Evolutionary conservation across 2,329 filamentous ascomycete species (phyloP), one percentile per base, ranked within the genome.

Genomic region (Beauveria australis): DNA sequence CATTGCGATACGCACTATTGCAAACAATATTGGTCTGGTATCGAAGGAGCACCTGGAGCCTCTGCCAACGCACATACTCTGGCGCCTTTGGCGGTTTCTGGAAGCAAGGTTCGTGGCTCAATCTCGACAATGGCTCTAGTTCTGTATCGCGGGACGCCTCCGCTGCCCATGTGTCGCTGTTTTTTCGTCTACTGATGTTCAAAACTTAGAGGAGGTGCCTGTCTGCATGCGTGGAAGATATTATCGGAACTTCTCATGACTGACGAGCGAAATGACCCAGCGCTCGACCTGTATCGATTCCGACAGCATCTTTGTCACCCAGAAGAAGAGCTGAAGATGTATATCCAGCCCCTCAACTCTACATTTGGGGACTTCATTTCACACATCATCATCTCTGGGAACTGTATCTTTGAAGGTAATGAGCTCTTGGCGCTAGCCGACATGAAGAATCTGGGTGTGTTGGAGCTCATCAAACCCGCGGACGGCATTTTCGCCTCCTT

Each of bases 391-490:
- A 72, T 79, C 55, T 73, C 72, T 26, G 72, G 72, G 5, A 68
- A 69, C 12, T 74, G 71, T 40, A 58, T 63, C 2, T 76, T 78
- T 51, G 65, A 60, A 5, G 70, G 71, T 1, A 67, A 70, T 22
- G 77, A 81, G 54, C 65, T 81, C 30, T 63, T 80, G 2, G 66
- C 66, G 19, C 68, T 82, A 37, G 65, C 76, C 0, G 66, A 72
- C 4, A 70, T 81, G 64, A 73, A 70, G 30, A 82, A 81, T 55
- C 73, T 82, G 5, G 79, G 75, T 9, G 72, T 78, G 2, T 72
- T 82, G 14, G 78, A 81, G 66, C 71, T 82, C 24, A 70, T 79
- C 16, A 73, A 78, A 62, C 74, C 75, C 1, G 64, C 66, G 1
- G 71, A 73, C 30, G 65, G 68, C 43, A 49, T 68, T 24, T 59